Evolutionary conservation across 139 green algal species (phyloP).

Genomic region (Edaphochlamys debaryana): DNA sequence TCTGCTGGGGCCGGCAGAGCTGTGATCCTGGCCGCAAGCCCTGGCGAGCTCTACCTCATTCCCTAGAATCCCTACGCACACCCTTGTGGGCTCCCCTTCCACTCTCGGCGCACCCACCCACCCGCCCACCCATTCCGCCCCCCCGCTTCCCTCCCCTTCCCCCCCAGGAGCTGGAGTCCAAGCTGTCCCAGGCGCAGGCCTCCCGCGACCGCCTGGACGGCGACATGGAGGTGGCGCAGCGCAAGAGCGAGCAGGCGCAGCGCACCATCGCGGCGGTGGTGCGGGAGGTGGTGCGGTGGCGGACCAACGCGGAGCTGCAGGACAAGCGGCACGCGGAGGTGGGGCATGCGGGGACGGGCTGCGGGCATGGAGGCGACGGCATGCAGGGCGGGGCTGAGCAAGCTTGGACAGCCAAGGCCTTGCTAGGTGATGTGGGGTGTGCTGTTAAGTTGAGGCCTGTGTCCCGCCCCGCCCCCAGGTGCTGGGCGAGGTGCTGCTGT

Average conservation of each 20-base stretch:
- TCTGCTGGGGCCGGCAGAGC: too few relatives aligned
- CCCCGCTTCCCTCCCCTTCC: neutral
- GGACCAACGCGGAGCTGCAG: constrained; percentile 22
- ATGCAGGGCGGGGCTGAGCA: too few relatives aligned
- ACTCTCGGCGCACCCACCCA: too few relatives aligned
- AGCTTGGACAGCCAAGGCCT: too few relatives aligned
- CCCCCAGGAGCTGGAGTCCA: constrained; percentile 38
- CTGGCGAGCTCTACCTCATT: too few relatives aligned
- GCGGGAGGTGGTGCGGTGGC: constrained; percentile 52
- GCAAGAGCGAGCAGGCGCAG: constrained; percentile 47
- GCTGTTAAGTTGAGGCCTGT: too few relatives aligned
- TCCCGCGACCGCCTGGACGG: constrained; percentile 14
- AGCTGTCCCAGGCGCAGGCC: constrained; percentile 30
- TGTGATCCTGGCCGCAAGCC: too few relatives aligned
- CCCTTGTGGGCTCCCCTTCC: too few relatives aligned
- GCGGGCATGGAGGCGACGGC: too few relatives aligned
- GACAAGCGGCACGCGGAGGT: constrained; percentile 48
- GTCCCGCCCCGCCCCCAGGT: constrained; percentile 30
- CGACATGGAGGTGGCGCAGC: constrained; percentile 43
- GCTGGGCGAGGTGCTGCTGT: constrained; percentile 51
- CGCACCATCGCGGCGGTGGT: constrained; percentile 43
- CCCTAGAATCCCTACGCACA: too few relatives aligned
- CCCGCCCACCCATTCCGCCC: too few relatives aligned
- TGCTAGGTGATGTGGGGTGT: too few relatives aligned
- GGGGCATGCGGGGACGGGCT: neutral